Evolutionary conservation across 805 yeast genomes (phyloP), one percentile per base, ranked within the genome.

Genomic region (Monosporozyma aerobia): DNA sequence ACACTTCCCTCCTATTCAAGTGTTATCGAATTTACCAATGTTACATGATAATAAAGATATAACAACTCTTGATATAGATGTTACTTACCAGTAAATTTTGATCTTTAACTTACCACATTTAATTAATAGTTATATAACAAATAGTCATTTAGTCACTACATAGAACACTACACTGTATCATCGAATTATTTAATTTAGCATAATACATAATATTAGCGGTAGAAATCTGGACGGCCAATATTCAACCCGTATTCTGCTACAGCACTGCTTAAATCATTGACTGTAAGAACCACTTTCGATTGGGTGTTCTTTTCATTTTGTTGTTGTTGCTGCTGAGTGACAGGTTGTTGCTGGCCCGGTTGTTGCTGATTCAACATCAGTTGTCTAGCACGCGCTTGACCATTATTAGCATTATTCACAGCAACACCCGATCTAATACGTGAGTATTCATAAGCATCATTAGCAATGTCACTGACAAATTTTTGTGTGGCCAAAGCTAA

Each of bases 401-500:
- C 95, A 63, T 88, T 88, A 45, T 87, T 77, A 4, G 95, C 81
- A 61, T 85, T 83, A 61, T 87, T 83, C n/a, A 90, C 95, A 0
- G 96, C 82, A 11, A 89, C 81, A 4, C 87, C 75, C n/a, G 94
- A 87, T 56, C 98, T 78, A 58, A 94, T 94, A 55, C 98, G 75
- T 8, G 96, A 87, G 65, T 89, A 90, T 66, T 94, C 99, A 65
- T 89, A 94, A 0, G 99, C 97, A 64, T 94, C 98, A 14, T 90
- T 88, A 1, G 99, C 97, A 32, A 94, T 83, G 66, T 94, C 99
- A 55, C 90, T 82, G 29, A 94, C 79, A 67, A 94, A 94, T 65
- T 94, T 94, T 63, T 95, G 99, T 0, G 99, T 94, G 0, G 99
- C 98, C 53, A 94, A 73, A 0, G 98, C 97, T 48, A 94, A 73